These are phyloP conservation scores for Carallia brachiata DNA, from an alignment of 345 rosid species.

Conservation along the genomic window DNA sequence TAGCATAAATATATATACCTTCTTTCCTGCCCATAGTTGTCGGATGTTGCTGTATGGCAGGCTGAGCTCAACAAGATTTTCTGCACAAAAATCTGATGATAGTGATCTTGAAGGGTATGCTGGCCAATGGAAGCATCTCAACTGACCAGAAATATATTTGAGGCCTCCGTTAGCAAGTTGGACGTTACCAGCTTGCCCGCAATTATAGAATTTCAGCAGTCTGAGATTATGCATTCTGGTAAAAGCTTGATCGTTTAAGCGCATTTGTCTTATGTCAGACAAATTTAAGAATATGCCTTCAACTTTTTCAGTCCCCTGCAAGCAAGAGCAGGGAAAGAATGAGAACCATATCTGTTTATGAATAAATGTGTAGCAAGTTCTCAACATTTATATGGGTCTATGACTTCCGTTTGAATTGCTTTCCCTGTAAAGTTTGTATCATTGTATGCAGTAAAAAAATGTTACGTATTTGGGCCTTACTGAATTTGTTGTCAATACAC, in stretches of 20 bases:
- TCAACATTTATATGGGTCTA: not conserved
- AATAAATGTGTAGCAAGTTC: too few species aligned
- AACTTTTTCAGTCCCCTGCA: not conserved
- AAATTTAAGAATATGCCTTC: not conserved
- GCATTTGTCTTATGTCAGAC: not conserved
- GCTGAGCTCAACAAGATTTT: constrained; percentile 3
- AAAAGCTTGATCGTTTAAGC: not conserved
- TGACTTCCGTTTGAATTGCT: not conserved
- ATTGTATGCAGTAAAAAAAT: not conserved
- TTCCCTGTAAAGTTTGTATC: not conserved
- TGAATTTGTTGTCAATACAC: not conserved
- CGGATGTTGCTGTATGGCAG: not conserved
- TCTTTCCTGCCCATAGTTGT: not conserved
- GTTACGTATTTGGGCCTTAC: not conserved
- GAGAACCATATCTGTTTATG: too few species aligned
- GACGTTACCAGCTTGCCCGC: not conserved
- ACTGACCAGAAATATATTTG: not conserved
- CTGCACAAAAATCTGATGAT: not conserved
- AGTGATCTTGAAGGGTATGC: not conserved
- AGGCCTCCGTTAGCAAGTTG: constrained; percentile 6
- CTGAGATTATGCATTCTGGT: not conserved
- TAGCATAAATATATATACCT: not conserved
- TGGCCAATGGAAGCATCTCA: not conserved
- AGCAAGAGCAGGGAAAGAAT: not conserved
- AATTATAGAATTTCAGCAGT: not conserved